A percentile compares a stretch with the other conserved stretches of the same genome.
Evolutionary conservation across 805 yeast genomes (phyloP).

Genomic region (Nakazawaea ambrosiae): DNA sequence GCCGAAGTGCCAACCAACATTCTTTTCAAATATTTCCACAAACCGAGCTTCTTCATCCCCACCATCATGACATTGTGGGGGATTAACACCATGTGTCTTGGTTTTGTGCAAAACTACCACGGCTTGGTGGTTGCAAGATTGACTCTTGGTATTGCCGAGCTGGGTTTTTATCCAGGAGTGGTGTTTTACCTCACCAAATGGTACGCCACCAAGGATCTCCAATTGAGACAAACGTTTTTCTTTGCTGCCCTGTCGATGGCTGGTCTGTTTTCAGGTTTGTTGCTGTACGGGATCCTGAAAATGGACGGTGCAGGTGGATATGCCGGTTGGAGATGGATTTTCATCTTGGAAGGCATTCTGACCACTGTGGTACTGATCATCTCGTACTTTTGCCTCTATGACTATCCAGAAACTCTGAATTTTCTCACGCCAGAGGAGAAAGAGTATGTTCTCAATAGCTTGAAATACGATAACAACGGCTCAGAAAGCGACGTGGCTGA

Average conservation of each 20-base stretch:
- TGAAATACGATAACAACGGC: conserved; percentile 7
- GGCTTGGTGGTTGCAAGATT: conserved; percentile 39
- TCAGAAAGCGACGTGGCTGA: neutral
- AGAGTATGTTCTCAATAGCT: conserved; percentile 20
- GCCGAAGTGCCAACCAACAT: conserved; percentile 30
- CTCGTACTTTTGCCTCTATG: conserved; percentile 29
- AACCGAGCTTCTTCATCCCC: conserved; percentile 19
- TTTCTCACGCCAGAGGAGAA: conserved; percentile 31
- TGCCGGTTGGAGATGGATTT: conserved; percentile 38
- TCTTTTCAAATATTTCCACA: conserved; percentile 30
- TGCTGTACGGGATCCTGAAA: conserved; percentile 35
- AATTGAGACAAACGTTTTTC: conserved; percentile 38
- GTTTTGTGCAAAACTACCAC: conserved; percentile 33
- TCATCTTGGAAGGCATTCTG: conserved; percentile 41
- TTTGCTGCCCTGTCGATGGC: conserved; percentile 48
- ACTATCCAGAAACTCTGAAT: conserved; percentile 30
- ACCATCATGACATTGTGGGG: conserved; percentile 30
- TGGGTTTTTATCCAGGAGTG: conserved; percentile 44
- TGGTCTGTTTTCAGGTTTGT: conserved; percentile 51
- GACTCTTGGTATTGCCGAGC: conserved; percentile 45
- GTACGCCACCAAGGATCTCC: conserved; percentile 41
- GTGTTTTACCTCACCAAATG: conserved; percentile 39
- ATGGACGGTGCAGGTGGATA: conserved; percentile 16
- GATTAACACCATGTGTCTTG: conserved; percentile 32
- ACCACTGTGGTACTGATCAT: conserved; percentile 31